Evolutionary conservation across 768 basidiomycete species (phyloP), one percentile per base, ranked within the genome.

Genomic region (Lyophyllum shimeji): DNA sequence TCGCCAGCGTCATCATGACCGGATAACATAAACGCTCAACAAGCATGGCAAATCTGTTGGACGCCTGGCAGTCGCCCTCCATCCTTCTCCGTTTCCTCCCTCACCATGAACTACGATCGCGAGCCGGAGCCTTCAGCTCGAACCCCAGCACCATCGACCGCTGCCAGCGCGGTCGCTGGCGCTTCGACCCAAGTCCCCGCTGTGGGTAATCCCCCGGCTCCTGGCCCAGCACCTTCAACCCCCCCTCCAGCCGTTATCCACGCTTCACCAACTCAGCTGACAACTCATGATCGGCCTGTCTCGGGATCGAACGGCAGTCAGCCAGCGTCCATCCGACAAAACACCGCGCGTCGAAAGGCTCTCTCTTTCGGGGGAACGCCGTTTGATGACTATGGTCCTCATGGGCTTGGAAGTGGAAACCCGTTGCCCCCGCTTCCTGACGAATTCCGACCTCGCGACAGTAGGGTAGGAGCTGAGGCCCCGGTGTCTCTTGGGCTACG

Each of bases 371-470:
- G 48, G 33, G 43, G 43, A 50, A 8, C 20, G 20, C 42, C 37
- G 21, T 42, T 54, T 4, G 55, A 57, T n/a, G 55, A 53, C 31
- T 27, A 20, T 52, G 27, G 7, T 46, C 48, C 46, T 34, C 43
- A 31, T 2, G 37, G 43, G 4, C n/a, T 42, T 5, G 50, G 42
- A 13, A 37, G 4, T 15, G 33, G 39, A 24, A 43, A 54, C 7
- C 56, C 59, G 21, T 50, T 63, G 24, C 62, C 58, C 40, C 61
- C 60, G 11, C 56, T 61, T 20, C 65, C 65, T 3, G 50, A 47
- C 33, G 64, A 63, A 27, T 21, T 58, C 15, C 55, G 56, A 47
- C 31, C 40, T 12, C 56, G 47, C 31, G 34, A 33, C 18, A 53
- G 48, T 34, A 58, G 60, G 50, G 31, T 55, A 27, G 52, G 53